Conservation (phyloP, 1,139 yeast species). For the Suhomyces bokatorum region DNA sequence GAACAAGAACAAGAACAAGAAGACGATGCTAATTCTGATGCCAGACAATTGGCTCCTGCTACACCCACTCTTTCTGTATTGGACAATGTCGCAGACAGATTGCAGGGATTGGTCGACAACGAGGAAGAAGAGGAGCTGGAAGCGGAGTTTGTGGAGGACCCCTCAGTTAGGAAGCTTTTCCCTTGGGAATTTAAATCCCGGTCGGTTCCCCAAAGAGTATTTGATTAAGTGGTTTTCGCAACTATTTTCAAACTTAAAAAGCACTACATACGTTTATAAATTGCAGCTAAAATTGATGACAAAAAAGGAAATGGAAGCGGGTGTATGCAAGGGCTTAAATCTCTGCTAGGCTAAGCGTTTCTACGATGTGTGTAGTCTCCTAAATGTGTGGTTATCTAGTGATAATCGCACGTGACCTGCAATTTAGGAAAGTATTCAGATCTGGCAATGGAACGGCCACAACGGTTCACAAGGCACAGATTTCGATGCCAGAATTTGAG, state of each 20-base stretch:
- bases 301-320: no score
- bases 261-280: no score
- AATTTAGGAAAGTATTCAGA: no score
- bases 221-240: slow-evolving; percentile 19
- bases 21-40: background rate
- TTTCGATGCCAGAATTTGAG: no score
- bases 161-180: slow-evolving; percentile 26
- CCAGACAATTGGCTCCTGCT: slow-evolving; percentile 1
- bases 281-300: no score
- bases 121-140: slow-evolving; percentile 1
- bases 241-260: background rate
- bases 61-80: slow-evolving; percentile 6
- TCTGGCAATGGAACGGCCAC: no score
- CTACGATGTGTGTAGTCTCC: no score
- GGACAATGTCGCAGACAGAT: slow-evolving; percentile 5
- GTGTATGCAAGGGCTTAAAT: no score
- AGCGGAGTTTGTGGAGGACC: slow-evolving; percentile 3
- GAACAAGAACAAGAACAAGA: background rate
- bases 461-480: no score
- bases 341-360: no score
- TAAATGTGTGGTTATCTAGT: no score
- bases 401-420: no score
- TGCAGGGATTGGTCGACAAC: slow-evolving; percentile 5
- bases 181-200: slow-evolving; percentile 39
- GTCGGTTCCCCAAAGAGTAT: slow-evolving; percentile 29